Base-by-base conservation (phyloP, 768 basidiomycete species). In the Fistulinella prunicolor region DNA sequence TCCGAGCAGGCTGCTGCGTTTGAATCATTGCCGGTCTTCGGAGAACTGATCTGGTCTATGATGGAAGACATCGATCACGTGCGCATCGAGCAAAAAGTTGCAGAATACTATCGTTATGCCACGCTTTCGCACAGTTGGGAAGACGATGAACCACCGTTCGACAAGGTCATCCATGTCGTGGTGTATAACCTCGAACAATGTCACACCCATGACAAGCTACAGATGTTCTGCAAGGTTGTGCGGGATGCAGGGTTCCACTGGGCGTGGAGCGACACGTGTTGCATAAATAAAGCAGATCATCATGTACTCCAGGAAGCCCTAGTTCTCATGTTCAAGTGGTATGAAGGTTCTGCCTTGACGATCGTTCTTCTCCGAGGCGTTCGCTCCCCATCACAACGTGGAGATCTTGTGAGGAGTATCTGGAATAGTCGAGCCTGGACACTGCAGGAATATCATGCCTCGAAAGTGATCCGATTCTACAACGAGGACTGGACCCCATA, bases 401-500 rank as follows among this genome's bases (percentile, higher is more conserved):
- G 45, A 0, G 50, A 29, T 17, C 38, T 54, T 3, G 6, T 9
- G n/a, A 30, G 7, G 22, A 46, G 51, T 10, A 14, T 36, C 3
- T 54, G 47, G 54, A 40, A 44, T 14, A 44, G 39, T 7, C 30
- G 46, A 0, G 43, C 8, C 1, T 46, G 41, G 43, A 45, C 50
- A 12, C 17, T 54, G 3, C 52, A 56, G n/a, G 55, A 56, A 43
- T 56, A 57, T 14, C 45, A 49, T 3, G 54, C 54, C 0, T 44
- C 56, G 19, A 49, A 38, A 6, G 45, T 38, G 3, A 36, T 57
- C n/a, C 38, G 32, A 6, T 53, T 57, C 36, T 57, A 57, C 24
- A 43, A 39, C 1, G 38, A 52, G 6, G 48, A 54, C 6, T 54
- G 52, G 55, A 28, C n/a, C 0, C 53, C 32, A 2, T 55, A 57